These are phyloP conservation scores for Penicillium oxalicum DNA, from an alignment of 2,329 filamentous ascomycete species.

Conservation along the genomic window DNA sequence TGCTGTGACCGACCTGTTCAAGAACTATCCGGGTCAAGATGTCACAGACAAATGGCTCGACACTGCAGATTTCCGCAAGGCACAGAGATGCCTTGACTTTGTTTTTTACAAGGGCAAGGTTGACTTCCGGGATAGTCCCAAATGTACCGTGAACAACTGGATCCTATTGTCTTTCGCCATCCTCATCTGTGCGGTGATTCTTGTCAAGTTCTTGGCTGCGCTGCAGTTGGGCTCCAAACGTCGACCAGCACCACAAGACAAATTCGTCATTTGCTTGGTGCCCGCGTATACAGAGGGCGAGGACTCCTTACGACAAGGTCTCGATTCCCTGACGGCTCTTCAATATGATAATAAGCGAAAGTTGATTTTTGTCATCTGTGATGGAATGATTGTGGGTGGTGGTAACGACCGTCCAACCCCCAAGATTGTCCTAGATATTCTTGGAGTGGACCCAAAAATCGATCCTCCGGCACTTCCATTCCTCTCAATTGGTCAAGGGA, in stretches of 20 bases:
- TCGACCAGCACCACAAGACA: conserved; percentile 84
- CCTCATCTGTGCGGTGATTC: conserved; percentile 71
- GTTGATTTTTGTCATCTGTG: conserved; percentile 83
- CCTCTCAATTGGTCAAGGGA: conserved; percentile 83
- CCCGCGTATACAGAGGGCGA: conserved; percentile 97
- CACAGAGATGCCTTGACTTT: conserved; percentile 73
- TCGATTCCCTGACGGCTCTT: conserved; percentile 89
- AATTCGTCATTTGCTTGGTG: conserved; percentile 97
- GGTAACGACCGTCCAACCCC: conserved; percentile 95
- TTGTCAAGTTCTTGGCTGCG: conserved; percentile 84
- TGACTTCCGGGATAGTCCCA: conserved; percentile 72
- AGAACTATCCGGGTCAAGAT: conserved; percentile 71
- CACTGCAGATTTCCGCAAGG: conserved; percentile 53
- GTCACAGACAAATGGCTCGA: conserved; percentile 61
- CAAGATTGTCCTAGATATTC: conserved; percentile 90
- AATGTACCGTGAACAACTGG: conserved; percentile 85
- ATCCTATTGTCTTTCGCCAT: conserved; percentile 83
- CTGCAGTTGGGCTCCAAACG: conserved; percentile 90
- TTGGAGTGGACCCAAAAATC: conserved; percentile 93
- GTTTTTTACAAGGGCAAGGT: conserved; percentile 75
- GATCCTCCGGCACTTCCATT: conserved; percentile 92
- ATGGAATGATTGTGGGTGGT: conserved; percentile 99
- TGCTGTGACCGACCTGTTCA: conserved; percentile 61
- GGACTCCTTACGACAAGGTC: conserved; percentile 83
- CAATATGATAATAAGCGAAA: conserved; percentile 99